Percentiles rank a stretch among this genome's conserved stretches.
These are phyloP conservation scores for Yamagishiella unicocca DNA, from an alignment of 139 green algal species.

Conservation along the genomic window DNA sequence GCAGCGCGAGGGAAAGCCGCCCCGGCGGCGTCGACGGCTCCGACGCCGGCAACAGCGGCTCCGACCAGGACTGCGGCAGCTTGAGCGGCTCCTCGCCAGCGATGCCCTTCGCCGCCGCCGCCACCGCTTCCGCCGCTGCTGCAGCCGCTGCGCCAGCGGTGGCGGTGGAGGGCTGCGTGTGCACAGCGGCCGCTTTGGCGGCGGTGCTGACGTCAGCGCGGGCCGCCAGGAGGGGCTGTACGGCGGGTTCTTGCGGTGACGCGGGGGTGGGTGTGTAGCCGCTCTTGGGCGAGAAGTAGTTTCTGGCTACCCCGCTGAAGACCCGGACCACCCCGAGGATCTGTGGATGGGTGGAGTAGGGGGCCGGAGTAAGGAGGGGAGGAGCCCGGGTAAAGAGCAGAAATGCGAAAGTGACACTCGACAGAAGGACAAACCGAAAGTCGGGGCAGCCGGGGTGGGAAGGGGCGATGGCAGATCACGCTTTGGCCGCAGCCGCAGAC, in stretches of 20 bases:
- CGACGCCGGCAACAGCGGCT: background rate
- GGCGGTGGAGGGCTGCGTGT: no score
- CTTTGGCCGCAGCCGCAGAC: no score
- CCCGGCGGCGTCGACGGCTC: no score
- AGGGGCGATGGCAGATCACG: background rate
- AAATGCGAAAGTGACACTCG: background rate
- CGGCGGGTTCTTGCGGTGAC: no score
- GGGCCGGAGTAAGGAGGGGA: background rate
- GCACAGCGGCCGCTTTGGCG: no score
- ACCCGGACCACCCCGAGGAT: constrained; percentile 5
- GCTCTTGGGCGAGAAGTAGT: constrained; percentile 30
- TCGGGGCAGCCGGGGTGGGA: background rate
- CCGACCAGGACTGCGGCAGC: background rate
- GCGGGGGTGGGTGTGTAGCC: background rate
- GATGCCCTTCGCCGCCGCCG: background rate
- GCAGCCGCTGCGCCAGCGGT: background rate
- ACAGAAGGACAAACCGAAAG: background rate
- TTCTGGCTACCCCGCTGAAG: background rate
- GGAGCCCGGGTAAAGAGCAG: background rate
- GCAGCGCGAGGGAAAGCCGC: background rate
- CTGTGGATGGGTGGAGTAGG: no score
- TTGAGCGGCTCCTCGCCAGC: no score
- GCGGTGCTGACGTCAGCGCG: background rate
- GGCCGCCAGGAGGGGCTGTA: no score
- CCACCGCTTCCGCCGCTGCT: background rate